Evolutionary conservation across 257 asterid species (phyloP).

Genomic region (Thymus mandschuricus): DNA sequence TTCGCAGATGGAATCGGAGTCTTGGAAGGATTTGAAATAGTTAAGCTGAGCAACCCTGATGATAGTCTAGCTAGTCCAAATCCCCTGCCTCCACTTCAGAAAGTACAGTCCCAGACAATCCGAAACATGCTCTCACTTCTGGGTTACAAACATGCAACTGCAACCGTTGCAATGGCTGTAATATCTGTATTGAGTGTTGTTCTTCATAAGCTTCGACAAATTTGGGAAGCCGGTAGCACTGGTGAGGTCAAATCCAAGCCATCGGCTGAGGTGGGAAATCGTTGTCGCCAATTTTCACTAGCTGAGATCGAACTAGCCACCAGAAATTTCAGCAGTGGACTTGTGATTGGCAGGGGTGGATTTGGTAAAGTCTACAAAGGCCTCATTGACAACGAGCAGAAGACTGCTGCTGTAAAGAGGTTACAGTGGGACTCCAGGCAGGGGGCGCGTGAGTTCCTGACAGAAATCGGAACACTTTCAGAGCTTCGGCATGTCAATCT

Average conservation of each 20-base stretch:
- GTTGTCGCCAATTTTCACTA: slow-evolving; percentile 48
- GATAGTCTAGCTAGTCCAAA: slow-evolving; percentile 53
- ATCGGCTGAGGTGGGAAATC: slow-evolving; percentile 34
- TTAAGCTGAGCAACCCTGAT: slow-evolving; percentile 64
- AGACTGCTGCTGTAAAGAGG: slow-evolving; percentile 47
- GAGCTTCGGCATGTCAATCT: slow-evolving; percentile 12
- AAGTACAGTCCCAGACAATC: slow-evolving; percentile 15
- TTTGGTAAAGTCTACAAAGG: slow-evolving; percentile 40
- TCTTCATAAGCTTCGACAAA: slow-evolving; percentile 35
- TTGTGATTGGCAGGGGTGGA: slow-evolving; percentile 55
- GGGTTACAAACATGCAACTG: slow-evolving; percentile 35
- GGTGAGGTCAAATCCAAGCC: slow-evolving; percentile 29
- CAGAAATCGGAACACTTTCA: slow-evolving; percentile 10
- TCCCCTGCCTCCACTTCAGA: slow-evolving; percentile 22
- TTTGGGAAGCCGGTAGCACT: slow-evolving; percentile 27
- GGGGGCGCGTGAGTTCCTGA: slow-evolving; percentile 19
- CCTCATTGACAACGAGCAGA: slow-evolving; percentile 10
- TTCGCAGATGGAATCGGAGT: slow-evolving; percentile 32
- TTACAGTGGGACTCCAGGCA: slow-evolving; percentile 36
- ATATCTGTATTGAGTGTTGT: slow-evolving; percentile 33
- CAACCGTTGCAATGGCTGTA: slow-evolving; percentile 30
- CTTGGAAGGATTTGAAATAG: slow-evolving; percentile 53
- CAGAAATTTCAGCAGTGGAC: slow-evolving; percentile 39
- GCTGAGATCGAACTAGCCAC: slow-evolving; percentile 49
- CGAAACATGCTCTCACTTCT: slow-evolving; percentile 6